Base-by-base conservation (phyloP, 495 filamentous ascomycete species). In the Podospora fimiseda region DNA sequence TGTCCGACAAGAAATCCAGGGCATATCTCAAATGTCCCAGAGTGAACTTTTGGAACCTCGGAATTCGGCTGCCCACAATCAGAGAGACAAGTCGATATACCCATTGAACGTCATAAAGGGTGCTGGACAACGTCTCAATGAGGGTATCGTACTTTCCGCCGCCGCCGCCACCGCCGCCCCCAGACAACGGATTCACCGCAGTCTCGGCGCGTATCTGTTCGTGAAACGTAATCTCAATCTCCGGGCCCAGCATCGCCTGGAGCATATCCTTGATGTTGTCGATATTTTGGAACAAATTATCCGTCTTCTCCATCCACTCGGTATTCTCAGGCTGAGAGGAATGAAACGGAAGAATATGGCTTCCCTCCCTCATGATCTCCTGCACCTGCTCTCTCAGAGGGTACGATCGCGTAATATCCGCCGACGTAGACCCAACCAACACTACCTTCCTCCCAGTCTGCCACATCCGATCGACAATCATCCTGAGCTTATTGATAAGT, bases 381-480 rank as follows among this genome's bases (percentile, higher is more conserved):
- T 68, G 15, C 9, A 63, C 52, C 27, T 60, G 64, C 2, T 69
- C 51, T 38, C 67, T 66, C 52, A 63, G 53, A 30, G 61, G 63
- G 4, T 60, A 47, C 9, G 64, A 63, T 23, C 56, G 62, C 11
- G 67, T 59, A 14, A 62, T 50, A 13, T 67, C 64, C 43, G 65
- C 71, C 11, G 73, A 70, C 4, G 80, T 79, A 14, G 81, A 76
- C 0, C 91, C 93, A 22, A 98, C 70, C n/a, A 95, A 67, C 44
- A 93, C 70, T 6, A 94, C 77, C 37, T 74, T 79, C 53, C 85
- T 79, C 9, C 90, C 90, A 27, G 77, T 73, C 38, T 71, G 74
- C 70, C 90, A 81, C 43, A 83, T 75, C 50, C 80, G 79, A 53
- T 87, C 78, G 22, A 94, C 82, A n/a, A 84, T 73, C 52, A 82